Percentiles rank a stretch among this genome's conserved stretches.
Evolutionary conservation across 139 green algal genomes (phyloP).

Genomic region (Chlorella sp.): DNA sequence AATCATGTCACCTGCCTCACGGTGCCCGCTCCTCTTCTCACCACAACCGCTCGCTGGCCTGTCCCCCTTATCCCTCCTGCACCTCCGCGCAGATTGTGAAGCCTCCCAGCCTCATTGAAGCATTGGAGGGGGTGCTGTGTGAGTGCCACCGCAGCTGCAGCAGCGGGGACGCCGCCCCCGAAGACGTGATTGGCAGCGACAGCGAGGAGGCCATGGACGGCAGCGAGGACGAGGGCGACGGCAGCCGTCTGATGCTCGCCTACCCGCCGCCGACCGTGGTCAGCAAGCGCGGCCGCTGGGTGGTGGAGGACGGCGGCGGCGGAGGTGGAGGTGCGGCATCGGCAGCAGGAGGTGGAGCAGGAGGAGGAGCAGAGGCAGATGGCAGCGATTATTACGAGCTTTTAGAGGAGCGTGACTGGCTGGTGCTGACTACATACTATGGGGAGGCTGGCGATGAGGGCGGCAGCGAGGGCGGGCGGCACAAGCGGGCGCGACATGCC

Average conservation of each 20-base stretch:
- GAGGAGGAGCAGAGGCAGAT: constrained; percentile 26
- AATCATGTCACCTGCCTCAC: background rate
- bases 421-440: constrained; percentile 46
- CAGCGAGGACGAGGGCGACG: background rate
- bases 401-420: constrained; percentile 40
- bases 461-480: background rate
- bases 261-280: constrained; percentile 48
- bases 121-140: constrained; percentile 55
- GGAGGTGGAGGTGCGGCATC: background rate
- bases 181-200: background rate
- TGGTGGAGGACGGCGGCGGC: constrained; percentile 18
- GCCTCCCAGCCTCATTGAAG: constrained; percentile 42
- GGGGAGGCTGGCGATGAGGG: background rate
- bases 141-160: constrained; percentile 47
- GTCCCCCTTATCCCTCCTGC: no score
- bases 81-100: constrained; percentile 28
- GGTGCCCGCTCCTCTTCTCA: background rate
- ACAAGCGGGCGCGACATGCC: constrained; percentile 1
- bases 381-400: constrained; percentile 42
- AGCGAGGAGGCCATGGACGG: background rate
- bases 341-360: background rate
- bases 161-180: background rate
- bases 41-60: background rate
- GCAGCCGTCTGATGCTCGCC: constrained; percentile 27
- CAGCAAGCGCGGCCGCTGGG: constrained; percentile 63